Conservation (phyloP, 257 asterid genomes). For the Capsicum chinense region DNA sequence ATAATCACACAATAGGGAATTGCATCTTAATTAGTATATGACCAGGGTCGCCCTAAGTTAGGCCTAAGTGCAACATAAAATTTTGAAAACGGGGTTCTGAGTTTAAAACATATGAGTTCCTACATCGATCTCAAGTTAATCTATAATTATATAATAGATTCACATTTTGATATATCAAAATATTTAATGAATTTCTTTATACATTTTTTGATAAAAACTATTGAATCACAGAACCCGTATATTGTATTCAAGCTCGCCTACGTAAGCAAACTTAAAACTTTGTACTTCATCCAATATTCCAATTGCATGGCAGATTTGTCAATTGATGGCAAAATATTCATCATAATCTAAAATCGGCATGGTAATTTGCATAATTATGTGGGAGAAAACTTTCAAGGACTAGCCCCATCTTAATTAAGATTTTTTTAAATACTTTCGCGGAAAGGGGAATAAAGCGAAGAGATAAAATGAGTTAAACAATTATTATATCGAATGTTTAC, state of each 20-base stretch:
- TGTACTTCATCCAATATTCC: background rate
- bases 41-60: too few relatives aligned
- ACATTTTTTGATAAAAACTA: too few relatives aligned
- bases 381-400: background rate
- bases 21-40: too few relatives aligned
- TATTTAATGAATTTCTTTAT: too few relatives aligned
- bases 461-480: conserved; percentile 11
- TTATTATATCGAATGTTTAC: background rate
- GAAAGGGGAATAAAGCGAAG: background rate
- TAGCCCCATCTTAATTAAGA: background rate
- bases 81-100: too few relatives aligned
- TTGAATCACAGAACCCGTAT: background rate
- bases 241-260: background rate
- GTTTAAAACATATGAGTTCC: too few relatives aligned
- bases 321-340: background rate
- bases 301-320: background rate
- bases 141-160: too few relatives aligned
- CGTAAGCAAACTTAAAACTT: background rate
- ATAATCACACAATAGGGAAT: too few relatives aligned
- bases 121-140: too few relatives aligned
- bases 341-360: background rate
- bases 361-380: background rate
- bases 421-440: background rate
- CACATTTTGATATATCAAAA: too few relatives aligned
- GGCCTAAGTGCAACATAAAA: too few relatives aligned